Evolutionary conservation across 2,329 filamentous ascomycete species (phyloP), one percentile per base, ranked within the genome.

Genomic region (Ascochyta pisi): DNA sequence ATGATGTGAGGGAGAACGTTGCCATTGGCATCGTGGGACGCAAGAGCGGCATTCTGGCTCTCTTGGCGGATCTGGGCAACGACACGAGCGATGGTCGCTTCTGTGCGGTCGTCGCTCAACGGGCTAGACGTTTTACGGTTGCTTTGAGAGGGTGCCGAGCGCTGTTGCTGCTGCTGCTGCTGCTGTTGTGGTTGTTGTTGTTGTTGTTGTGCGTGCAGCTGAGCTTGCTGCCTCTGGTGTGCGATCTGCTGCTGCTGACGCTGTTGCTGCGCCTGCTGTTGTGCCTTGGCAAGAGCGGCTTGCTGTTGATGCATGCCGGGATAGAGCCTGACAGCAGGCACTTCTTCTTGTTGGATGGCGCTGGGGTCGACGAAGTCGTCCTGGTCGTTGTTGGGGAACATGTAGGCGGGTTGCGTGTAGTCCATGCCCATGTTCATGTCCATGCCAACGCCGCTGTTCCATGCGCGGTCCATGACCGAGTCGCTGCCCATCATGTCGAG

Each of bases 261-360:
- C 63, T 77, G 75, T 58, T 74, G 74, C 38, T 73, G 72, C 27
- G 70, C 68, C 27, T 68, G 66, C 44, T 73, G 68, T 54, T 72
- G 69, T 15, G 69, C 71, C 62, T 75, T 73, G 39, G 71, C 71
- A 51, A 73, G 51, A 56, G 91, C 91, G 45, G 92, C 92, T 77
- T 89, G 86, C 73, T 93, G 92, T 70, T 92, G 91, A 79, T 98
- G 94, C 84, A 96, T 95, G 49, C 93, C 94, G 12, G 94, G 94
- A 82, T 91, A 97, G 65, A 96, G 87, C 62, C 92, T 87, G 62
- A 91, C 89, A 77, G 83, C 71, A 47, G 82, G 79, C 27, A 77
- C 76, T 61, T 86, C 79, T 66, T 90, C 86, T 71, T 89, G 82
- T 44, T 81, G 85, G 60, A 95, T 87, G 54, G 84, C 86, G 73